phyloP scores from a whole-genome alignment of 164 flowering plant genomes.

The Piper longum region DNA sequence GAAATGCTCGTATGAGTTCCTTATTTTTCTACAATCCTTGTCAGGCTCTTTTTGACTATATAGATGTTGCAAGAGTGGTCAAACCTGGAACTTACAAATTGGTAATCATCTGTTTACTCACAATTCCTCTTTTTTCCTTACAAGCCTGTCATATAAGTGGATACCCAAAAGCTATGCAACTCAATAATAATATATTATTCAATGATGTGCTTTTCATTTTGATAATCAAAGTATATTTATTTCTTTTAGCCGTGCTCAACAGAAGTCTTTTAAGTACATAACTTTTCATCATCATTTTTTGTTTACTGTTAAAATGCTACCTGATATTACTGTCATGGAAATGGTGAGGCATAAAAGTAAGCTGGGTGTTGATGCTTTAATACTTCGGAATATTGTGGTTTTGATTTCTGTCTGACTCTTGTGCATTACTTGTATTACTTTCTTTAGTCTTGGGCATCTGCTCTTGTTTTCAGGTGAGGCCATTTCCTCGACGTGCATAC shows the following conservation, averaged over 20 bases:
- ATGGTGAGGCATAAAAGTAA: too few relatives aligned
- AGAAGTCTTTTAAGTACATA: background rate
- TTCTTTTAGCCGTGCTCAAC: background rate
- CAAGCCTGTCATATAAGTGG: background rate
- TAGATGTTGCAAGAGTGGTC: slow-evolving; percentile 66
- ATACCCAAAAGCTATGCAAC: background rate
- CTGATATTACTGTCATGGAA: too few relatives aligned
- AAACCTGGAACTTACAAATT: slow-evolving; percentile 85
- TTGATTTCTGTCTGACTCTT: background rate
- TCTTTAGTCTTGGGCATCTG: background rate
- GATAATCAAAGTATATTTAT: background rate
- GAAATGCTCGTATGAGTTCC: background rate
- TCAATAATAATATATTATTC: background rate
- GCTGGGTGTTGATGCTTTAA: too few relatives aligned
- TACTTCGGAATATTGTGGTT: background rate
- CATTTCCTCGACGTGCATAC: slow-evolving; percentile 79
- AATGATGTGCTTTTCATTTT: background rate
- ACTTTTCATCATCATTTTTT: background rate
- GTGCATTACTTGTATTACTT: background rate
- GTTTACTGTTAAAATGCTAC: background rate
- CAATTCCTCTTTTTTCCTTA: background rate
- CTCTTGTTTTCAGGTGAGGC: slow-evolving; percentile 59
- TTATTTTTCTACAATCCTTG: slow-evolving; percentile 7
- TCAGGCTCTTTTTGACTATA: slow-evolving; percentile 83
- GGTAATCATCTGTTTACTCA: slow-evolving; percentile 31